A percentile compares a stretch with the other conserved stretches of the same genome.
phyloP scores from a whole-genome alignment of 176 grass and related monocot genomes.

The Sorghum bicolor region Sorghum_bicolor_NCBIv3 NC_012870.2:63306501-63307000 shows the following conservation, averaged over 20 bases:
- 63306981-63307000: neutral
- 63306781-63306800: neutral
- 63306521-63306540: too few relatives aligned
- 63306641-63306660: neutral
- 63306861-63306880: neutral
- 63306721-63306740: neutral
- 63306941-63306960: too few relatives aligned
- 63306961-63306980: neutral
- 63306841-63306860: neutral
- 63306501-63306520: too few relatives aligned
- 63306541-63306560: too few relatives aligned
- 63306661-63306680: neutral
- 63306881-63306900: neutral
- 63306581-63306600: neutral
- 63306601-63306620: neutral
- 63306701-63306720: neutral
- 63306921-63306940: too few relatives aligned
- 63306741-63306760: too few relatives aligned
- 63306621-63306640: neutral
- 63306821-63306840: neutral
- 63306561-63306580: too few relatives aligned
- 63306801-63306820: neutral
- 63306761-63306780: neutral
- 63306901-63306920: neutral
- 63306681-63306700: too few relatives aligned